Evolutionary conservation across 148 eudicot genomes (phyloP).

Genomic region (Vaccinium macrocarpon): DNA sequence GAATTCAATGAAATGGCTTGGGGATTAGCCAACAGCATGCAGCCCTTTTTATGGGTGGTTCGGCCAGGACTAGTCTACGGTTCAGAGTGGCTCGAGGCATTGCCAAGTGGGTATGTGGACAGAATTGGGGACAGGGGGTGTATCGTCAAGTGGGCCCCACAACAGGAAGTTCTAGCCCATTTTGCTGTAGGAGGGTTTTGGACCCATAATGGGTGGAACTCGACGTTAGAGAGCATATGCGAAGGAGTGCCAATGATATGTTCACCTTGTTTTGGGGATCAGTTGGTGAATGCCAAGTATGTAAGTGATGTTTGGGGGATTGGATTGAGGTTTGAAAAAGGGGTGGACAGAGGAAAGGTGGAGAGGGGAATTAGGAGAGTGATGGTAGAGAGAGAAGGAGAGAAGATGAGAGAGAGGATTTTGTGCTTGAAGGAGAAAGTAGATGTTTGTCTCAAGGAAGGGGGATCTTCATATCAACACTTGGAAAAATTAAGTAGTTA

Average conservation of each 20-base stretch:
- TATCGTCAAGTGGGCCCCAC: constrained; percentile 65
- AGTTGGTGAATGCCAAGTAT: constrained; percentile 42
- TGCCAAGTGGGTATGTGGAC: constrained; percentile 40
- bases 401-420: constrained; percentile 39
- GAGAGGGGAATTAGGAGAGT: constrained; percentile 31
- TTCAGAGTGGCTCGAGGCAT: constrained; percentile 24
- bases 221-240: constrained; percentile 56
- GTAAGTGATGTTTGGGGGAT: constrained; percentile 43
- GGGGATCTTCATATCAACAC: constrained; percentile 43
- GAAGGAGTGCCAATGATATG: constrained; percentile 72
- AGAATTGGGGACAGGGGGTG: constrained; percentile 31
- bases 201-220: constrained; percentile 68
- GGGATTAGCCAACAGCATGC: constrained; percentile 46
- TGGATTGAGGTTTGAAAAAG: constrained; percentile 40
- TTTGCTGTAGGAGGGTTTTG: constrained; percentile 49
- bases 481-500: constrained; percentile 33
- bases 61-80: constrained; percentile 37
- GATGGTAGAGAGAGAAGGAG: constrained; percentile 51
- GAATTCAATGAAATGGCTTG: constrained; percentile 47
- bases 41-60: constrained; percentile 63
- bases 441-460: constrained; percentile 28
- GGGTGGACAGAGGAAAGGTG: constrained; percentile 24
- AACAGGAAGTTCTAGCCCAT: constrained; percentile 51
- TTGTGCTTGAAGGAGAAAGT: constrained; percentile 39
- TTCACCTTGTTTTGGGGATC: constrained; percentile 44